Evolutionary conservation across 192 early-diverging fungal genomes (phyloP).

Genomic region (Glomus cerebriforme): DNA sequence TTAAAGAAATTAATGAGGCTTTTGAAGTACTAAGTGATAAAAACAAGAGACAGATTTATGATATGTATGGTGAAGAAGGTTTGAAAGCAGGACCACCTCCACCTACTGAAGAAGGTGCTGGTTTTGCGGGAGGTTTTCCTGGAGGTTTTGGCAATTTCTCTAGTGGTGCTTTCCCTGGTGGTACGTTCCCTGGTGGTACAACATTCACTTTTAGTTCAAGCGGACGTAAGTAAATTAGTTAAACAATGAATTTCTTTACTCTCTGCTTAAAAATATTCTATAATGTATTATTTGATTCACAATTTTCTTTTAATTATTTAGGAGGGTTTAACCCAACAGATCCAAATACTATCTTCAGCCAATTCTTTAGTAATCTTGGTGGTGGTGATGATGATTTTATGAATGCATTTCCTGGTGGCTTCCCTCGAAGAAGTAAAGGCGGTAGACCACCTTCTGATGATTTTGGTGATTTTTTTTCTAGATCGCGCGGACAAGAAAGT

Average conservation of each 20-base stretch:
- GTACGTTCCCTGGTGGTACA: conserved; percentile 52
- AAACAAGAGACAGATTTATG: conserved; percentile 93
- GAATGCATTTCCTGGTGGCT: conserved; percentile 37
- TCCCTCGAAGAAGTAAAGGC: neutral
- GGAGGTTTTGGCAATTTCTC: conserved; percentile 34
- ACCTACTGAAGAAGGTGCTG: conserved; percentile 53
- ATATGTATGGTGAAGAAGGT: conserved; percentile 94
- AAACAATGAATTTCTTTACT: no score
- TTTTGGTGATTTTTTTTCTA: conserved; percentile 28
- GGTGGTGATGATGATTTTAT: conserved; percentile 45
- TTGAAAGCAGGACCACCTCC: conserved; percentile 68
- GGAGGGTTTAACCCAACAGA: conserved; percentile 66
- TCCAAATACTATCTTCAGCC: conserved; percentile 90
- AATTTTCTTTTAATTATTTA: neutral
- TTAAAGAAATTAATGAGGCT: conserved; percentile 98
- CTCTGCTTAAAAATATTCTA: neutral
- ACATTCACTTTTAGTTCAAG: conserved; percentile 71
- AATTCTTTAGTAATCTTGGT: conserved; percentile 74
- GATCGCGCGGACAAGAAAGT: conserved; percentile 35
- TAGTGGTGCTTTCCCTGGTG: no score
- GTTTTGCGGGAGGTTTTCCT: conserved; percentile 55
- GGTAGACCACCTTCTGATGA: conserved; percentile 6
- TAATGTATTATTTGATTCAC: no score
- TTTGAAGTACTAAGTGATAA: conserved; percentile 94
- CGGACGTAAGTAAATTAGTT: neutral